A percentile compares a stretch with the other conserved stretches of the same genome.
Conservation (phyloP, 768 basidiomycete species). For the Rhizopogon vesiculosus region DNA sequence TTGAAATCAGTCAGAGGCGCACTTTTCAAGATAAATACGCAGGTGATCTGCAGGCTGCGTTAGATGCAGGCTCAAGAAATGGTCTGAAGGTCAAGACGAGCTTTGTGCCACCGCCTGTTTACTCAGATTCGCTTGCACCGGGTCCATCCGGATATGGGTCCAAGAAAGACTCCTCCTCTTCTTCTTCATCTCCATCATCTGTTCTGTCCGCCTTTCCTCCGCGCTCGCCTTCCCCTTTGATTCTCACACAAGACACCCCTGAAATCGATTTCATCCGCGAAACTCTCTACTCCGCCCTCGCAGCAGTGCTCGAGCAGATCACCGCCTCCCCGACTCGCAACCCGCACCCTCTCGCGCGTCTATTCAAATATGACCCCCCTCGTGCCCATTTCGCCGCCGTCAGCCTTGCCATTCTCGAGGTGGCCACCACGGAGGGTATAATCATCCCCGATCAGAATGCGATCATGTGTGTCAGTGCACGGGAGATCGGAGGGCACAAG, state of each 20-base stretch:
- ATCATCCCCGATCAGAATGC: constrained; percentile 28
- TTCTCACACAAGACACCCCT: constrained; percentile 32
- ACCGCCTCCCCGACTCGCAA: neutral
- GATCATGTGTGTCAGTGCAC: constrained; percentile 23
- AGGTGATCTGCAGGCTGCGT: constrained; percentile 68
- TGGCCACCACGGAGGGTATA: constrained; percentile 49
- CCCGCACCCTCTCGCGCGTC: constrained; percentile 41
- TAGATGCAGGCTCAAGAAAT: constrained; percentile 52
- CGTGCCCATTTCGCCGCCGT: constrained; percentile 81
- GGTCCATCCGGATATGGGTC: constrained; percentile 9
- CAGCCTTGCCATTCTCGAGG: constrained; percentile 66
- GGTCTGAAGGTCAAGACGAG: constrained; percentile 43
- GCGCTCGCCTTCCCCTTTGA: constrained; percentile 44
- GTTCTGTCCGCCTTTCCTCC: constrained; percentile 26
- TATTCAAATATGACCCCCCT: constrained; percentile 59
- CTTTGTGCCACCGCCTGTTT: constrained; percentile 70
- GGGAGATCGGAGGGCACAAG: constrained; percentile 43
- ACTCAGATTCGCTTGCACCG: constrained; percentile 32
- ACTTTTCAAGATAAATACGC: constrained; percentile 82
- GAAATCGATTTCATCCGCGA: constrained; percentile 81
- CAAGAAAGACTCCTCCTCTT: constrained; percentile 8
- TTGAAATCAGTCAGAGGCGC: constrained; percentile 81
- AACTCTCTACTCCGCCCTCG: constrained; percentile 80
- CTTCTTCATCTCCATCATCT: constrained; percentile 15
- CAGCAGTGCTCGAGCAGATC: constrained; percentile 56